A percentile compares a stretch with the other conserved stretches of the same genome.
Conservation (phyloP, 176 grass and related monocot species). For the Chrysopogon serrulatus region DNA sequence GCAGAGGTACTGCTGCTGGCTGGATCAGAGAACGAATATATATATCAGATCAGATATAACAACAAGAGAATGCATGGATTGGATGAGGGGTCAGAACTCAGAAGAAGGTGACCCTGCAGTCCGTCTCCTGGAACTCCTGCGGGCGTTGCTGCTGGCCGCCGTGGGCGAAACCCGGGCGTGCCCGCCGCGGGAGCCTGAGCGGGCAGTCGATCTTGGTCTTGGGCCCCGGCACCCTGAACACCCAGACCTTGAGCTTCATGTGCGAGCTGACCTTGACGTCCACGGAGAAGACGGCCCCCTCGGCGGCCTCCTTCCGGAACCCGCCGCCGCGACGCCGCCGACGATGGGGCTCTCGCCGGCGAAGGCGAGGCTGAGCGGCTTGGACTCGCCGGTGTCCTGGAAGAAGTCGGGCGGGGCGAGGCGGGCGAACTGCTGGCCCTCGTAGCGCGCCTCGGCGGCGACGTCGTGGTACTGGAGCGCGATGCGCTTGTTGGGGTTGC, state of each 20-base stretch:
- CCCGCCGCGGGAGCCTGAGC: constrained; percentile 8
- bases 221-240: constrained; percentile 13
- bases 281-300: constrained; percentile 5
- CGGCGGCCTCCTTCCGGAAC: constrained; percentile 29
- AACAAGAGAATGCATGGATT: too few species aligned
- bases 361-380: neutral
- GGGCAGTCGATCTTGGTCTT: constrained; percentile 26
- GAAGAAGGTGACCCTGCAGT: constrained; percentile 34
- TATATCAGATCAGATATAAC: too few species aligned
- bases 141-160: neutral
- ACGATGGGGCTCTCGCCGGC: constrained; percentile 8
- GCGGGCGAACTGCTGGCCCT: constrained; percentile 20
- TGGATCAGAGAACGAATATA: too few species aligned
- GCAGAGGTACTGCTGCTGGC: too few species aligned
- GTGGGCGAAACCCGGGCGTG: neutral
- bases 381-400: constrained; percentile 1
- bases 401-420: constrained; percentile 11
- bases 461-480: constrained; percentile 28
- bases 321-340: constrained; percentile 20
- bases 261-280: constrained; percentile 11
- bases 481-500: constrained; percentile 29
- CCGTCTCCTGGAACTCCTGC: neutral
- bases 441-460: constrained; percentile 20
- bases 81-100: too few species aligned
- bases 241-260: constrained; percentile 15